Conservation (phyloP, 2,329 filamentous ascomycete species). For the Hortaea sp. region DNA sequence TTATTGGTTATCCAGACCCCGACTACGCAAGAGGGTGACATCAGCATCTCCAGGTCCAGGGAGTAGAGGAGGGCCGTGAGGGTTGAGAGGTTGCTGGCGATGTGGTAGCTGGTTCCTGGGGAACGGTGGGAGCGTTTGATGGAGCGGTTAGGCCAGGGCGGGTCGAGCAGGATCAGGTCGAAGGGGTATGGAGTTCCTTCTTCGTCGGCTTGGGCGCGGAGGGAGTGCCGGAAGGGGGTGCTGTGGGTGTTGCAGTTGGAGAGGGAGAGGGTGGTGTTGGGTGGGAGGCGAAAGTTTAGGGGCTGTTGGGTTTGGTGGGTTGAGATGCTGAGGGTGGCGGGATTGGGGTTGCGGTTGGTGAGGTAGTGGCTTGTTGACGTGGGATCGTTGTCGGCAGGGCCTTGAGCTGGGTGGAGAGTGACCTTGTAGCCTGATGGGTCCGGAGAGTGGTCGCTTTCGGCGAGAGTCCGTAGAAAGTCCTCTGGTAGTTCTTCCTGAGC, state of each 20-base stretch:
- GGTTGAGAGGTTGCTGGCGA: constrained; percentile 33
- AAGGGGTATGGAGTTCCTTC: constrained; percentile 43
- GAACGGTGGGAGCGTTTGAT: constrained; percentile 47
- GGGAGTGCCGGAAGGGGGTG: constrained; percentile 27
- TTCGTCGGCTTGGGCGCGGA: constrained; percentile 27
- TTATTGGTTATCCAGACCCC: constrained; percentile 75
- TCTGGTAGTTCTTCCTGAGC: neutral
- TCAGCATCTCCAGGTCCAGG: constrained; percentile 42
- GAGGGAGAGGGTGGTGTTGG: constrained; percentile 39
- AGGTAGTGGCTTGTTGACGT: neutral
- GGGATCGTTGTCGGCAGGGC: neutral
- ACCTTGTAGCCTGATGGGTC: neutral
- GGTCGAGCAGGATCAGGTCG: constrained; percentile 61
- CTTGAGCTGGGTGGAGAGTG: neutral
- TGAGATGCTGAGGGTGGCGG: neutral
- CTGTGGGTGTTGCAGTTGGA: constrained; percentile 32
- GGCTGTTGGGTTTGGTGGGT: constrained; percentile 14
- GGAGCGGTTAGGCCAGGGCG: constrained; percentile 73
- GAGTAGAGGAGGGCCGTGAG: constrained; percentile 31
- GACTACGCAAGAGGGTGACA: constrained; percentile 48
- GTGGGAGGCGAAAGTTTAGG: constrained; percentile 33
- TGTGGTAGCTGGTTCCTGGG: constrained; percentile 21
- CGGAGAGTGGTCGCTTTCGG: neutral
- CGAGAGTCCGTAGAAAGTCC: neutral
- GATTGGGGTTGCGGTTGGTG: neutral